Evolutionary conservation across 768 basidiomycete genomes (phyloP).

Genomic region (Lentinula edodes): DNA sequence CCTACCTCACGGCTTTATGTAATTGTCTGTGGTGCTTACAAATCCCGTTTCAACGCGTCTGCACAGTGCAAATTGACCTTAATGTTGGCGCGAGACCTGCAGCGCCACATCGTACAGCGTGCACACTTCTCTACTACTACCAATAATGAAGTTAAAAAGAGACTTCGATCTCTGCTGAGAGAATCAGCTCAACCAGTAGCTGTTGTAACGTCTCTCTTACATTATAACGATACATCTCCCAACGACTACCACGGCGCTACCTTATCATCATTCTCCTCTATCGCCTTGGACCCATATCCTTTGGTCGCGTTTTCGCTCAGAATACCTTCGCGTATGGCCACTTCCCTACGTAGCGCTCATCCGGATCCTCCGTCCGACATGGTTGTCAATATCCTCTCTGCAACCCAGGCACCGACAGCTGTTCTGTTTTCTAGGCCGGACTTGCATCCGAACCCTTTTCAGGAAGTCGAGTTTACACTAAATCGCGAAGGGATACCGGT

Average conservation of each 20-base stretch:
- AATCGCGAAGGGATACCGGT: conserved; percentile 55
- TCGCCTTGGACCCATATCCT: conserved; percentile 85
- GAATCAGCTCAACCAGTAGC: conserved; percentile 83
- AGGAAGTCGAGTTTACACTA: conserved; percentile 26
- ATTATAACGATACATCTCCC: background rate
- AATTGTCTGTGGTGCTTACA: background rate
- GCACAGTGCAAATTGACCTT: background rate
- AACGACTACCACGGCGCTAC: conserved; percentile 79
- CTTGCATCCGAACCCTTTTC: conserved; percentile 57
- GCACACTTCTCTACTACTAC: background rate
- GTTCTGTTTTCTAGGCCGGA: conserved; percentile 70
- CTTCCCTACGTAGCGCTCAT: conserved; percentile 34
- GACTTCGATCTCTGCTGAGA: conserved; percentile 43
- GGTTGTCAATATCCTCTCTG: conserved; percentile 78
- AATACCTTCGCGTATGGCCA: conserved; percentile 84
- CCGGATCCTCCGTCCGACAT: conserved; percentile 38
- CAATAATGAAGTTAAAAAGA: background rate
- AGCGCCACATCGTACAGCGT: background rate
- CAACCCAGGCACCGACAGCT: conserved; percentile 57
- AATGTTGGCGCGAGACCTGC: background rate
- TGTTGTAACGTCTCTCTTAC: conserved; percentile 61
- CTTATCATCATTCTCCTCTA: conserved; percentile 87
- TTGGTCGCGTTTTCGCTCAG: conserved; percentile 88
- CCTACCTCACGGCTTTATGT: background rate
- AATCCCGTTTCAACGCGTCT: background rate